A percentile compares a stretch with the other conserved stretches of the same genome.
Conservation (phyloP, 148 eudicot genomes). For the Vaccinium darrowii region DNA sequence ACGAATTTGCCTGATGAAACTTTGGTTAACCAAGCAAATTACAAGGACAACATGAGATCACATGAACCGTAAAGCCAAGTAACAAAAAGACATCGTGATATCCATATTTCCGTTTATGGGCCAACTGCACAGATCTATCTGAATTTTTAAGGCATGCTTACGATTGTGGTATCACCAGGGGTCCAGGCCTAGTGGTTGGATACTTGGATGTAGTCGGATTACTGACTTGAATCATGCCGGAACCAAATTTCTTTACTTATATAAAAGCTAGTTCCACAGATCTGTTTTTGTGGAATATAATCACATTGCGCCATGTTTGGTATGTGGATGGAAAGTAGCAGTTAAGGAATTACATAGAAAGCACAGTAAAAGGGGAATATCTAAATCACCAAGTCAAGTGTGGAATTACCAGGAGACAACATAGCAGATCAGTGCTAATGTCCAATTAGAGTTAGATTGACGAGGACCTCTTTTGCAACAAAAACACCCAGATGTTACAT, state of each 20-base stretch:
- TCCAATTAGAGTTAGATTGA: conserved; percentile 49
- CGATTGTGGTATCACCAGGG: too few species aligned
- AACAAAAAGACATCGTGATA: neutral
- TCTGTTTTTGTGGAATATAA: neutral
- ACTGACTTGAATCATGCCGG: neutral
- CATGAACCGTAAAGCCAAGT: neutral
- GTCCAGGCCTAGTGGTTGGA: too few species aligned
- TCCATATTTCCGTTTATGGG: neutral
- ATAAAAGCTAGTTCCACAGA: neutral
- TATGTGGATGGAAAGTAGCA: neutral
- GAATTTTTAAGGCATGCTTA: too few species aligned
- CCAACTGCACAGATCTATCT: too few species aligned
- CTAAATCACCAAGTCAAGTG: neutral
- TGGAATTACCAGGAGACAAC: conserved; percentile 70
- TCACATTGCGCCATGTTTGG: neutral
- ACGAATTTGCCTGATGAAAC: neutral
- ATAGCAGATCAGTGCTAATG: conserved; percentile 63
- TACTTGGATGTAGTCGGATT: too few species aligned
- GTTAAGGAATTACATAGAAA: neutral
- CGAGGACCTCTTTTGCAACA: conserved; percentile 65
- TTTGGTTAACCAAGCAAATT: neutral
- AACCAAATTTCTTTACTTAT: neutral
- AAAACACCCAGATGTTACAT: conserved; percentile 64
- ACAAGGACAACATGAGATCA: neutral
- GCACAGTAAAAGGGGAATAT: neutral